These are phyloP conservation scores for Solanum pinnatisectum DNA, from an alignment of 257 asterid genomes.

Conservation along the genomic window DNA sequence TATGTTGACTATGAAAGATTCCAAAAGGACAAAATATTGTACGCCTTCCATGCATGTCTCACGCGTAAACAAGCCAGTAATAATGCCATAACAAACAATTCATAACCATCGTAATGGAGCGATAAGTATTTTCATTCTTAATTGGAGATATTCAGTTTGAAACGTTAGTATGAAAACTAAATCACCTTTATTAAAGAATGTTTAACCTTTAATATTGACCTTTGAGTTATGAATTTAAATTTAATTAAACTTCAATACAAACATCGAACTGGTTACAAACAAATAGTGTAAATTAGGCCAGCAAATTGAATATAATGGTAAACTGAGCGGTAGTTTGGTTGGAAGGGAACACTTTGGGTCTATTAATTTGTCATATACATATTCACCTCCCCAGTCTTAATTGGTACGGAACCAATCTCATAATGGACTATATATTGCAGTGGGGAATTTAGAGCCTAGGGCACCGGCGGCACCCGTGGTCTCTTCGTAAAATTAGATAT, in stretches of 20 bases:
- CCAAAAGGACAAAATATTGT: background rate
- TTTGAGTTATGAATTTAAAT: background rate
- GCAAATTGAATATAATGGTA: background rate
- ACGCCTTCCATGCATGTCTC: background rate
- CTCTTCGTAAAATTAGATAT: too few species aligned
- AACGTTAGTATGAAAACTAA: background rate
- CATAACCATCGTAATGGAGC: rapidly evolving
- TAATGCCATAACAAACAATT: background rate
- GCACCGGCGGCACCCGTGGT: too few species aligned
- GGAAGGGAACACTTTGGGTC: conserved; percentile 21
- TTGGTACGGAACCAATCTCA: background rate
- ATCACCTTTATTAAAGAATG: background rate
- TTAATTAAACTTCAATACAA: background rate
- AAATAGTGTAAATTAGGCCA: background rate
- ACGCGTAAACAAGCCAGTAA: conserved; percentile 5
- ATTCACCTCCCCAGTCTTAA: background rate
- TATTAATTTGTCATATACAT: background rate
- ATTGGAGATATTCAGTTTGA: rapidly evolving
- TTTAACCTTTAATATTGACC: background rate
- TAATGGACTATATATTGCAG: background rate
- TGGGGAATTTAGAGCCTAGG: too few species aligned
- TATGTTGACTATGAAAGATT: conserved; percentile 13
- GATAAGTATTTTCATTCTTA: background rate
- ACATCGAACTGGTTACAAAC: background rate
- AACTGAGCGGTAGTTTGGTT: conserved; percentile 12